These are phyloP conservation scores for Aspergillus kassunensis DNA, from an alignment of 495 filamentous ascomycete genomes.

Conservation along the genomic window DNA sequence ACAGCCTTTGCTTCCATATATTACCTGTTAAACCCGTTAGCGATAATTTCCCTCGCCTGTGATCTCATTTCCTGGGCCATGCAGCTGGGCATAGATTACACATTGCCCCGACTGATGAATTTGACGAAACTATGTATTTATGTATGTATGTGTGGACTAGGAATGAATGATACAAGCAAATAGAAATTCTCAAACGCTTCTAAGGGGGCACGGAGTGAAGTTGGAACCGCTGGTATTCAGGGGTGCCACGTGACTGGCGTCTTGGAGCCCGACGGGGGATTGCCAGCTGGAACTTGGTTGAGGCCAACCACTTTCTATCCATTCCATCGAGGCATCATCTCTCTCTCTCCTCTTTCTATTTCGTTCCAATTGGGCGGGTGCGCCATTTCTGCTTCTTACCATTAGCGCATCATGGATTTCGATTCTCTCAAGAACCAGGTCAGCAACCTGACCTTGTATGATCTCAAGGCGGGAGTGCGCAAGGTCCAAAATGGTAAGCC, in stretches of 20 bases:
- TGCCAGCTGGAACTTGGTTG: conserved; percentile 32
- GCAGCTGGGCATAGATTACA: conserved; percentile 7
- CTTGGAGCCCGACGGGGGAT: conserved; percentile 28
- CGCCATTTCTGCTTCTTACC: conserved; percentile 16
- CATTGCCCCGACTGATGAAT: conserved; percentile 14
- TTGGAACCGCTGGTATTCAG: conserved; percentile 21
- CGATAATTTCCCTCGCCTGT: background rate
- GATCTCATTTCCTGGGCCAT: conserved; percentile 7
- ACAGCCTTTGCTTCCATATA: background rate
- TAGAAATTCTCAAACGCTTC: too few species aligned
- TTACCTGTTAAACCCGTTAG: conserved; percentile 2
- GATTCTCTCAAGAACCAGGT: conserved; percentile 81
- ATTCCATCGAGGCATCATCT: conserved; percentile 13
- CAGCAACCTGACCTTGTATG: conserved; percentile 91
- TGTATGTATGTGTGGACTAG: conserved; percentile 18
- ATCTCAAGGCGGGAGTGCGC: conserved; percentile 93
- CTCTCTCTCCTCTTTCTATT: conserved; percentile 4
- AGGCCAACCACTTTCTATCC: background rate
- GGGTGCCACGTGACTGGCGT: conserved; percentile 37
- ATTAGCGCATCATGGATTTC: conserved; percentile 67
- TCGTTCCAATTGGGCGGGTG: conserved; percentile 17
- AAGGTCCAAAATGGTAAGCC: conserved; percentile 94
- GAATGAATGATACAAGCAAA: conserved; percentile 5
- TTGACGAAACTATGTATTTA: conserved; percentile 18
- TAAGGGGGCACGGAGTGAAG: background rate